A percentile compares a stretch with the other conserved stretches of the same genome.
phyloP scores from a whole-genome alignment of 2,329 filamentous ascomycete genomes.

The Neonectria sp. region DNA sequence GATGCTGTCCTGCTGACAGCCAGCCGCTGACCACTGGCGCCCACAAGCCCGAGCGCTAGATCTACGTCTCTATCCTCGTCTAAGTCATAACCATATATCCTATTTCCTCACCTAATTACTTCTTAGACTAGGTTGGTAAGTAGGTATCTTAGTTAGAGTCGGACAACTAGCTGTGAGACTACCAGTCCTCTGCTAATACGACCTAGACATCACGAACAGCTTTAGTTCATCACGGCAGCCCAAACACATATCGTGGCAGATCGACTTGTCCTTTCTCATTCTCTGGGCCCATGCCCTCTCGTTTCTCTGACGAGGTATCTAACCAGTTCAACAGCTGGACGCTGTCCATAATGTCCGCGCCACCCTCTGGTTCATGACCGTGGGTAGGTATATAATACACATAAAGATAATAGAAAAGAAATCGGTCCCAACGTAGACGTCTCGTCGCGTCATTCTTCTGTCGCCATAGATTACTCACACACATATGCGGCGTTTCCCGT shows the following conservation, averaged over 20 bases:
- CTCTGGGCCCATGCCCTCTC: conserved; percentile 28
- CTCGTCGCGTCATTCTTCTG: conserved; percentile 29
- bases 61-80: not conserved
- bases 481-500: conserved; percentile 37
- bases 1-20: not conserved
- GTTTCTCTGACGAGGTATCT: conserved; percentile 27
- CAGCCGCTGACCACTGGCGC: not conserved
- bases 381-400: conserved; percentile 30
- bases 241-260: not conserved
- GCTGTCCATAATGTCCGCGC: conserved; percentile 1
- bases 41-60: not conserved
- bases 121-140: not conserved
- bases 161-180: not conserved
- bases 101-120: not conserved
- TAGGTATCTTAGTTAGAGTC: not conserved
- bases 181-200: not conserved
- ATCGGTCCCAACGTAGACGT: conserved; percentile 30
- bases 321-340: conserved; percentile 13
- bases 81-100: not conserved
- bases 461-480: conserved; percentile 37
- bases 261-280: conserved; percentile 26
- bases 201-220: not conserved
- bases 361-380: not conserved
- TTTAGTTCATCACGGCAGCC: not conserved
- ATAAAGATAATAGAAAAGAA: conserved; percentile 27